Conservation (phyloP, 2,329 filamentous ascomycete species). For the Myriangium duriaei region DNA sequence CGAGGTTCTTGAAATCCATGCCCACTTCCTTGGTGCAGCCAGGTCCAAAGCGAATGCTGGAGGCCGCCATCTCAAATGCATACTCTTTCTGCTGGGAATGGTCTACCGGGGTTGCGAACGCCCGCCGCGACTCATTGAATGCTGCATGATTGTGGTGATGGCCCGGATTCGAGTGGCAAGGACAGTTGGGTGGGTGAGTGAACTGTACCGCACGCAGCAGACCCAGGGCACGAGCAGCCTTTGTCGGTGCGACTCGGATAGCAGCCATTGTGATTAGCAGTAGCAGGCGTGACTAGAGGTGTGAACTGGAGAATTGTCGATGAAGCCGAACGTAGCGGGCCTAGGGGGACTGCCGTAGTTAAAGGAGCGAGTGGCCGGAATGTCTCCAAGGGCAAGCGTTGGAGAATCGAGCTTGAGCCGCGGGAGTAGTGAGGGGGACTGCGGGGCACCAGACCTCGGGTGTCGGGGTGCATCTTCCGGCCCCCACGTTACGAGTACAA, state of each 20-base stretch:
- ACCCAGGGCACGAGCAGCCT: slow-evolving; percentile 50
- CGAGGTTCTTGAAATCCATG: slow-evolving; percentile 93
- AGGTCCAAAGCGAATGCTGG: slow-evolving; percentile 83
- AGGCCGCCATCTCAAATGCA: slow-evolving; percentile 97
- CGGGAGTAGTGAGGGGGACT: too few relatives aligned
- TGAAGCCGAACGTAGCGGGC: too few relatives aligned
- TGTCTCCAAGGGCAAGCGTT: too few relatives aligned
- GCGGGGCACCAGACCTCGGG: too few relatives aligned
- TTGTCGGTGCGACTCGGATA: slow-evolving; percentile 30
- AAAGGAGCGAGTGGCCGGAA: too few relatives aligned
- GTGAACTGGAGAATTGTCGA: too few relatives aligned
- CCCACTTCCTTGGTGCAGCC: slow-evolving; percentile 92
- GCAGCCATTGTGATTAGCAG: slow-evolving; percentile 22
- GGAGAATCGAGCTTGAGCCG: too few relatives aligned
- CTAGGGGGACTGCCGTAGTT: too few relatives aligned
- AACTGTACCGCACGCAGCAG: slow-evolving; percentile 84
- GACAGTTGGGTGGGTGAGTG: slow-evolving; percentile 74
- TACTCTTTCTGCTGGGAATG: slow-evolving; percentile 74
- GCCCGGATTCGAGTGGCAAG: slow-evolving; percentile 81
- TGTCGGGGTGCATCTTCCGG: too few relatives aligned
- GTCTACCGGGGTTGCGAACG: slow-evolving; percentile 66
- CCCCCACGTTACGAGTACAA: too few relatives aligned
- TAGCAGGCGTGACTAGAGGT: too few relatives aligned
- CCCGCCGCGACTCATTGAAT: slow-evolving; percentile 43
- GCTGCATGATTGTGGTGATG: slow-evolving; percentile 52